A percentile compares a stretch with the other conserved stretches of the same genome.
phyloP scores from a whole-genome alignment of 163 green algal species.

The Chlamydomonas reinhardtii region DNA sequence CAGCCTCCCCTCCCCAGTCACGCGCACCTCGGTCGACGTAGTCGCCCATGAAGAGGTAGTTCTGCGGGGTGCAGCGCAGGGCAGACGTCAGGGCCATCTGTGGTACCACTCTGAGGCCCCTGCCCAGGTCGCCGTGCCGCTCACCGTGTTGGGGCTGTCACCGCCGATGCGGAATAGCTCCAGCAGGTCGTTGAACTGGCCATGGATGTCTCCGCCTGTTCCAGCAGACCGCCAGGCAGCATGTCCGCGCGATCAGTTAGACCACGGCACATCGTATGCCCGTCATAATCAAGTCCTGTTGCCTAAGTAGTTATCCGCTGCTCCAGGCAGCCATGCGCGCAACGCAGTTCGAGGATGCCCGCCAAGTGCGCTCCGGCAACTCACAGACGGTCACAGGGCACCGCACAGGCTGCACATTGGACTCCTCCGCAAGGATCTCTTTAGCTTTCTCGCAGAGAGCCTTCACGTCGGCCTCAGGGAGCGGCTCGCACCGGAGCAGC shows the following conservation, averaged over 20 bases:
- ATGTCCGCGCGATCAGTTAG: no score
- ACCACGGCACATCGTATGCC: no score
- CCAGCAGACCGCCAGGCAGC: constrained; percentile 37
- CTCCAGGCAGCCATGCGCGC: no score
- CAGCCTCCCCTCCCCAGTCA: no score
- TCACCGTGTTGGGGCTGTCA: constrained; percentile 91
- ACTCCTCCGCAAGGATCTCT: constrained; percentile 97
- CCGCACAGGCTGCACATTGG: constrained; percentile 97
- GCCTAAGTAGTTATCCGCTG: no score
- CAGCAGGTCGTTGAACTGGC: constrained; percentile 97
- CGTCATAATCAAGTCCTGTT: no score
- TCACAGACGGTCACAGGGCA: constrained; percentile 93
- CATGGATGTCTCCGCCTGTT: constrained; percentile 93
- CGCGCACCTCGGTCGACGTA: constrained; percentile 94
- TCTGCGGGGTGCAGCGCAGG: constrained; percentile 52
- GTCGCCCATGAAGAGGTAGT: constrained; percentile 99
- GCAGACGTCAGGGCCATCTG: no score
- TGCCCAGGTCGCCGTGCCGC: neutral
- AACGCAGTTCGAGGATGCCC: no score
- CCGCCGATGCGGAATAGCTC: constrained; percentile 98
- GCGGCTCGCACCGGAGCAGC: constrained; percentile 86
- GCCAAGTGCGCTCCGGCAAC: neutral
- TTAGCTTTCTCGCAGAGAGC: constrained; percentile 90
- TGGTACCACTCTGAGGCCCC: no score
- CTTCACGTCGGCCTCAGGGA: constrained; percentile 96